Evolutionary conservation across 495 filamentous ascomycete genomes (phyloP), one percentile per base, ranked within the genome.

Genomic region (Penicillium mononematosum): DNA sequence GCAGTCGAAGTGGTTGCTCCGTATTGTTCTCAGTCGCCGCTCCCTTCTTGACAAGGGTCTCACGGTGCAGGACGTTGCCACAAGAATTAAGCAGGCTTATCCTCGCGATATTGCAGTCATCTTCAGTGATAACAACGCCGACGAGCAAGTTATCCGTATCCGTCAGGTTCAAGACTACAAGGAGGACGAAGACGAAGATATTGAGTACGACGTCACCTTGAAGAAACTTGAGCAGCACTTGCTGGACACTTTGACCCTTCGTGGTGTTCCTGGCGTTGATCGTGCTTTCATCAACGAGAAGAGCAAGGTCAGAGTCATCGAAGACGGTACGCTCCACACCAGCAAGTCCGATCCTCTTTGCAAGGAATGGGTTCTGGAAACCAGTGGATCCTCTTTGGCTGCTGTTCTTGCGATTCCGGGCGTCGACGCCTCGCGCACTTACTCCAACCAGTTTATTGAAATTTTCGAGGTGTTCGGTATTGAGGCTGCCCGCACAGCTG

Each of bases 41-140:
- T 50, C 93, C 75, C 82, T 99, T 72, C 83, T 99, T 19, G 94
- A 99, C 68, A 99, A 98, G 76, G 89, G 87, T 27, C 79, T 99
- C 55, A 87, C 85, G 2, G 90, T 98, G 43, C 88, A 96, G 59
- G 92, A 97, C 62, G 94, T 99, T 60, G 94, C 91, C n/a, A 70
- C 80, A 32, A 85, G 84, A 69, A 90, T 98, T 73, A 95, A 95
- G 72, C 83, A 90, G 52, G 85, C 88, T 29, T 98, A 95, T 66
- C 83, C 83, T n/a, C 84, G 82, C 45, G 91, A 97, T 71, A 78
- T 96, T 56, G 91, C 91, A 11, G 86, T 98, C 41, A 91, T 99
- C 44, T 97, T 96, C 80, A 95, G 90, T 70, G 94, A 99, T 65
- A 92, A 97, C 76, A 99, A 99, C 70, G 93, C 92, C 27, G 93